Percentiles rank a stretch among this genome's conserved stretches.
phyloP scores from a whole-genome alignment of 805 yeast genomes.

The Yarrowia sp. region DNA sequence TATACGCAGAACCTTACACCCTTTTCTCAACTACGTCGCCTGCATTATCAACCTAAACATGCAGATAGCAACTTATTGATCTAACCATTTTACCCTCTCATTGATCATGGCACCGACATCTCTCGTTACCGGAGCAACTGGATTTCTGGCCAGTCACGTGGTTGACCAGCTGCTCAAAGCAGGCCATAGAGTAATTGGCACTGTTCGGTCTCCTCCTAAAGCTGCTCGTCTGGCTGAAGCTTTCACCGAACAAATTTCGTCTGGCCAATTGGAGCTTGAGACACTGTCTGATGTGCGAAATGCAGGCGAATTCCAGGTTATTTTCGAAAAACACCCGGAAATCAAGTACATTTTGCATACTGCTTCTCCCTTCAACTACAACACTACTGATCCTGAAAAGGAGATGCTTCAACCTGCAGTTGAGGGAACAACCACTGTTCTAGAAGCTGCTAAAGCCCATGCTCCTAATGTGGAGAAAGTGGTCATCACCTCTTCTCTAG shows the following conservation, averaged over 20 bases:
- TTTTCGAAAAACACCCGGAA: slow-evolving; percentile 43
- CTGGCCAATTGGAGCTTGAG: slow-evolving; percentile 35
- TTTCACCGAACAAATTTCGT: slow-evolving; percentile 30
- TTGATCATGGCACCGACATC: slow-evolving; percentile 30
- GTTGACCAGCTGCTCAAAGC: slow-evolving; percentile 42
- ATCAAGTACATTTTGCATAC: slow-evolving; percentile 43
- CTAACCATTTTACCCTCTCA: neutral
- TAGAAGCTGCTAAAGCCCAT: slow-evolving; percentile 42
- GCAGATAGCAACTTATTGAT: neutral
- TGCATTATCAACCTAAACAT: slow-evolving; percentile 6
- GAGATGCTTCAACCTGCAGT: slow-evolving; percentile 49
- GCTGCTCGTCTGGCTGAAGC: slow-evolving; percentile 39
- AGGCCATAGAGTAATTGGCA: slow-evolving; percentile 48
- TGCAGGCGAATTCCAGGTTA: slow-evolving; percentile 49
- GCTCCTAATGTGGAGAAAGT: slow-evolving; percentile 40
- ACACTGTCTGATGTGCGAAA: slow-evolving; percentile 37
- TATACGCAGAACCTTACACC: too few relatives aligned
- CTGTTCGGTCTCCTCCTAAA: slow-evolving; percentile 47
- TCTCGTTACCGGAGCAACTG: slow-evolving; percentile 49
- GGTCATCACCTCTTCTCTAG: slow-evolving; percentile 51
- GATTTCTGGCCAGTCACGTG: slow-evolving; percentile 48
- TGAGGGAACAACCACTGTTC: slow-evolving; percentile 47
- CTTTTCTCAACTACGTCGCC: neutral
- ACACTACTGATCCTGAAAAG: slow-evolving; percentile 41
- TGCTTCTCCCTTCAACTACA: slow-evolving; percentile 43